These are phyloP conservation scores for Lipomyces japonicus DNA, from an alignment of 805 yeast genomes.

Conservation along the genomic window DNA sequence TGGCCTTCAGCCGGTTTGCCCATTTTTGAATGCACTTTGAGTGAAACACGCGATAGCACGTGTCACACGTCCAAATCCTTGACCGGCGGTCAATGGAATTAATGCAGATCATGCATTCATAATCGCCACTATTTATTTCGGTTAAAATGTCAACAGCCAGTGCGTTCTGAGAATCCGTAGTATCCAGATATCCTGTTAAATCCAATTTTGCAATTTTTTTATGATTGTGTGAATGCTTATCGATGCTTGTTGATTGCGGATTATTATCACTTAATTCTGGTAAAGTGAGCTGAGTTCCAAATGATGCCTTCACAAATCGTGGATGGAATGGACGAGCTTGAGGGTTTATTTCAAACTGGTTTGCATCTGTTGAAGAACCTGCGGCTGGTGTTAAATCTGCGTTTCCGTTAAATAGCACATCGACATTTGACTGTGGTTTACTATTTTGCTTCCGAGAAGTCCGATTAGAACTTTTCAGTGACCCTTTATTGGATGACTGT, in stretches of 20 bases:
- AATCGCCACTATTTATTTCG: conserved; percentile 20
- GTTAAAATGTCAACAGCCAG: conserved; percentile 17
- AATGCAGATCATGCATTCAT: conserved; percentile 84
- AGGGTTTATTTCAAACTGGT: no score
- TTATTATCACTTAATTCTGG: neutral
- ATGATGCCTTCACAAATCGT: conserved; percentile 34
- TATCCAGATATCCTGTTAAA: conserved; percentile 13
- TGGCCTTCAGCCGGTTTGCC: conserved; percentile 66
- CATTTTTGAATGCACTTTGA: conserved; percentile 79
- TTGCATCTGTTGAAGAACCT: no score
- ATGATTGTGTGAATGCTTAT: neutral
- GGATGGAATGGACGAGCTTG: neutral
- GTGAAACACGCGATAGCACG: conserved; percentile 81
- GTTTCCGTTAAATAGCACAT: no score
- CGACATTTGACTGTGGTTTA: no score
- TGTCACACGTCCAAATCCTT: conserved; percentile 71
- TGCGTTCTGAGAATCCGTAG: conserved; percentile 7
- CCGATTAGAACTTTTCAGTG: no score
- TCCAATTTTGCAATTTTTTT: conserved; percentile 10
- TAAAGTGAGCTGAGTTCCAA: conserved; percentile 5
- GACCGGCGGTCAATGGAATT: conserved; percentile 67
- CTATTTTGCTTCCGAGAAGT: no score
- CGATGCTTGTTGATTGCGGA: neutral
- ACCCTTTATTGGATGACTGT: no score
- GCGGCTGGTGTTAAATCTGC: no score